These are phyloP conservation scores for Phytophthora melonis DNA, from an alignment of 352 stramenopile genomes.

Conservation along the genomic window DNA sequence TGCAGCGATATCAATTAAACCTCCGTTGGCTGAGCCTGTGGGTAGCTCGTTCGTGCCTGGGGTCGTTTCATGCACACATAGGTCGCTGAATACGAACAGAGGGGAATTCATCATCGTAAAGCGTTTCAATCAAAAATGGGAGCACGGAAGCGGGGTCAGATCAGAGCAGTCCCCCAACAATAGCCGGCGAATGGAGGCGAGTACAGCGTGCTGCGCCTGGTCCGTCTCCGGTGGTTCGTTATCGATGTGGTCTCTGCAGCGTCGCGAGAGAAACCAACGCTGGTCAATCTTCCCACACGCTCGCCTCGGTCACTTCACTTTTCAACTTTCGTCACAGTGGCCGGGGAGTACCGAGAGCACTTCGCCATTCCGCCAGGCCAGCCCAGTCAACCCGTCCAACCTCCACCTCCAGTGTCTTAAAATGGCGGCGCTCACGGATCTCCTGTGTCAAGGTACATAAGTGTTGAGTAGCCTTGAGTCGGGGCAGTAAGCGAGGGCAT, in stretches of 20 bases:
- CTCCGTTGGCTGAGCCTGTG: not conserved
- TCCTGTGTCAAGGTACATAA: constrained; percentile 9
- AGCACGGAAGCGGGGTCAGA: not conserved
- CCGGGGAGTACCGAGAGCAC: not conserved
- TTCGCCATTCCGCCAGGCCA: not conserved
- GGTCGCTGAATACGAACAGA: constrained; percentile 5
- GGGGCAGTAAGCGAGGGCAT: not conserved
- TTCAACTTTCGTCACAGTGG: constrained; percentile 4
- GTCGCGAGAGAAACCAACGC: constrained; percentile 14
- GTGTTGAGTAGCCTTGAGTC: constrained; percentile 10
- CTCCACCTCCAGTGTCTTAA: not conserved
- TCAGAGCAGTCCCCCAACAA: constrained; percentile 7
- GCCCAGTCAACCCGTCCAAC: not conserved
- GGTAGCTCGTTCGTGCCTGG: not conserved
- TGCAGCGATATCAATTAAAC: too few species aligned
- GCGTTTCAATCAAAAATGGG: constrained; percentile 14
- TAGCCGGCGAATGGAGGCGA: constrained; percentile 1
- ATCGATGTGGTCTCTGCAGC: not conserved
- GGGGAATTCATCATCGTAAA: constrained; percentile 18
- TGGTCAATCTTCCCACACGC: not conserved
- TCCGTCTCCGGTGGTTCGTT: constrained; percentile 3
- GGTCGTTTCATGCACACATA: not conserved
- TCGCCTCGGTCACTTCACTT: constrained; percentile 2
- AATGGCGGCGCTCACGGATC: constrained; percentile 3
- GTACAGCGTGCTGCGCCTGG: not conserved